phyloP scores from a whole-genome alignment of 768 basidiomycete genomes.

The Pulveroboletus ravenelii region DNA sequence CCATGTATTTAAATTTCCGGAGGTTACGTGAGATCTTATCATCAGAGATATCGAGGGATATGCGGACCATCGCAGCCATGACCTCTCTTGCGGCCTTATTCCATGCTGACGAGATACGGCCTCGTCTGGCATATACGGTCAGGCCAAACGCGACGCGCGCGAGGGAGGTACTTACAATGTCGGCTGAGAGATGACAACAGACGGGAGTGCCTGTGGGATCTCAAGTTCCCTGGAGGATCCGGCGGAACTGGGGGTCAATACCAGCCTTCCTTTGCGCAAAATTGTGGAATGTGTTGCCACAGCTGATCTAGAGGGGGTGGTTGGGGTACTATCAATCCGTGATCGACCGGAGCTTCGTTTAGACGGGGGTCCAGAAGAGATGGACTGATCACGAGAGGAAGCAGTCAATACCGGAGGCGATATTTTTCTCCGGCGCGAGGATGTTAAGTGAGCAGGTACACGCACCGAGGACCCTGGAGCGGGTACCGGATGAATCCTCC shows the following conservation, averaged over 20 bases:
- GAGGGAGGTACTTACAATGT: constrained; percentile 16
- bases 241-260: constrained; percentile 10
- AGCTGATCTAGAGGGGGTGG: constrained; percentile 8
- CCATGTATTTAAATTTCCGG: constrained; percentile 47
- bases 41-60: constrained; percentile 32
- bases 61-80: constrained; percentile 30
- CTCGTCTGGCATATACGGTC: constrained; percentile 17
- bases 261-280: constrained; percentile 4
- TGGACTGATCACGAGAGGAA: constrained; percentile 11
- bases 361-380: constrained; percentile 8
- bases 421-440: constrained; percentile 2
- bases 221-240: constrained; percentile 9
- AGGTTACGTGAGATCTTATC: constrained; percentile 40
- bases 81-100: constrained; percentile 20
- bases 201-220: constrained; percentile 5
- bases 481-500: constrained; percentile 10
- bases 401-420: constrained; percentile 11
- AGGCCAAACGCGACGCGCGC: not conserved
- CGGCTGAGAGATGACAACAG: constrained; percentile 17
- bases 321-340: constrained; percentile 2
- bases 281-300: not conserved
- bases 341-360: constrained; percentile 8
- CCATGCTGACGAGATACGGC: constrained; percentile 30
- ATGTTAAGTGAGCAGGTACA: constrained; percentile 1
- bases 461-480: constrained; percentile 6